These are phyloP conservation scores for Laguncularia racemosa DNA, from an alignment of 345 rosid species.

Conservation along the genomic window DNA sequence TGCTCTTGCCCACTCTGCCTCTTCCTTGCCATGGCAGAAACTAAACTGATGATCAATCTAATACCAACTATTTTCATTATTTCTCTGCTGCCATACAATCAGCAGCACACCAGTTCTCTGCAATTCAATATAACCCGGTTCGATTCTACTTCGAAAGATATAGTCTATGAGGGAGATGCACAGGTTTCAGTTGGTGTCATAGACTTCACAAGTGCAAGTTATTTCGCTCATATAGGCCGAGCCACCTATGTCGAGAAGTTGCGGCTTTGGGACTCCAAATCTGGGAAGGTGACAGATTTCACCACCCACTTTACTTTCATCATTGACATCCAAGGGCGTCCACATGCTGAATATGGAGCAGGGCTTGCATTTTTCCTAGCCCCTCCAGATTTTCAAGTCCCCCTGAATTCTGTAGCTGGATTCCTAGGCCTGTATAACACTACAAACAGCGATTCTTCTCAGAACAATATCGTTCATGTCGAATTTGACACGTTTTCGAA, in stretches of 20 bases:
- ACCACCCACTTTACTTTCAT: slow-evolving; percentile 23
- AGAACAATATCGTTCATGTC: slow-evolving; percentile 14
- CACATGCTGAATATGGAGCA: background rate
- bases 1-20: no score
- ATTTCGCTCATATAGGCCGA: slow-evolving; percentile 22
- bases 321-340: slow-evolving; percentile 5
- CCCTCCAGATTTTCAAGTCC: slow-evolving; percentile 29
- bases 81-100: background rate
- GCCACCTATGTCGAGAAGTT: slow-evolving; percentile 18
- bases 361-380: slow-evolving; percentile 39
- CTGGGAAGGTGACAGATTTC: slow-evolving; percentile 24
- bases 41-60: background rate
- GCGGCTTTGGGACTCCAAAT: slow-evolving; percentile 22
- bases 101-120: slow-evolving; percentile 9
- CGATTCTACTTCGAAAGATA: slow-evolving; percentile 1
- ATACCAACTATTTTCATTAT: background rate
- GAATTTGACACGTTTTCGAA: slow-evolving; percentile 27
- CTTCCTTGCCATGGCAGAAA: slow-evolving; percentile 8
- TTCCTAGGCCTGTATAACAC: slow-evolving; percentile 32
- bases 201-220: slow-evolving; percentile 17
- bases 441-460: slow-evolving; percentile 10
- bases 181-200: slow-evolving; percentile 13
- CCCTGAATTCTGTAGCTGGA: slow-evolving; percentile 31
- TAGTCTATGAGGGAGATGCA: slow-evolving; percentile 31
- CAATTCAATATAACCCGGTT: slow-evolving; percentile 19